Percentiles rank a stretch among this genome's conserved stretches.
Conservation (phyloP, 768 basidiomycete species). For the Serendipita vermifera region DNA sequence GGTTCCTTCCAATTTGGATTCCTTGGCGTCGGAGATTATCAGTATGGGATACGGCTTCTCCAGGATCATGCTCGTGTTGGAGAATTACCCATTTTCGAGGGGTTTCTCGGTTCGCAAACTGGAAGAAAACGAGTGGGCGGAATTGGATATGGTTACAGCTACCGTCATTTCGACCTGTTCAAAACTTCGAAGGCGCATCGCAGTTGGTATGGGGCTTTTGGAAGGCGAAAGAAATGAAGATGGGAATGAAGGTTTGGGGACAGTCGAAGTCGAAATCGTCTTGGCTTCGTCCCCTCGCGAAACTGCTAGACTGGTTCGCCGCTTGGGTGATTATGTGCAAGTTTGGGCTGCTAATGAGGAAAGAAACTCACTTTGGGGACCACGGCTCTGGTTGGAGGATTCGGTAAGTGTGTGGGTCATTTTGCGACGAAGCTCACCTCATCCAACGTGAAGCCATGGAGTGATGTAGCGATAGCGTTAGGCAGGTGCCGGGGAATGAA, state of each 20-base stretch:
- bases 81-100: background rate
- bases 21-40: background rate
- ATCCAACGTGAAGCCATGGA: background rate
- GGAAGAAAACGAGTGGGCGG: background rate
- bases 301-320: background rate
- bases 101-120: background rate
- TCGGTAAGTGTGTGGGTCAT: background rate
- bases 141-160: background rate
- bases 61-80: background rate
- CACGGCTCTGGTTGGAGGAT: background rate
- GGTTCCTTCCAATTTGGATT: background rate
- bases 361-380: background rate
- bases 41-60: background rate
- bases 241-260: background rate
- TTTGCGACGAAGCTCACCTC: background rate
- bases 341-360: background rate
- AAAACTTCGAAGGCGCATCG: background rate
- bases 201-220: background rate
- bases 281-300: background rate
- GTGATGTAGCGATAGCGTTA: background rate
- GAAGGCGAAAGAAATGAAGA: background rate
- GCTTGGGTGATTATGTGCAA: background rate
- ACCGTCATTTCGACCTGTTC: background rate
- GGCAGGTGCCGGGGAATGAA: background rate
- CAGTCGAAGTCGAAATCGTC: background rate